Percentiles rank a stretch among this genome's conserved stretches.
Evolutionary conservation across 768 basidiomycete species (phyloP).

Genomic region (Vararia minispora): DNA sequence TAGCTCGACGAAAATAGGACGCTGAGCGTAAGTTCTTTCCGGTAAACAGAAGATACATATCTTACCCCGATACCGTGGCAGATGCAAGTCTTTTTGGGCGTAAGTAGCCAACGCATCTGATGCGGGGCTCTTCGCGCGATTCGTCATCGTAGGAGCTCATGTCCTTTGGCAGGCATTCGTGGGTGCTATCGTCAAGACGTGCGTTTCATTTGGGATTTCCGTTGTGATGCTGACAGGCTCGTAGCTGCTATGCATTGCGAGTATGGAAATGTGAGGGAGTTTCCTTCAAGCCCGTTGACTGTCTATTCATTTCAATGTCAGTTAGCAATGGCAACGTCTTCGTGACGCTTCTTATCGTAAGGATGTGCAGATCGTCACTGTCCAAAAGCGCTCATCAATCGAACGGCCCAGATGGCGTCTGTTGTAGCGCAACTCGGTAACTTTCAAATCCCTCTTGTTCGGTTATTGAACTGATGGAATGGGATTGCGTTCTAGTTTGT

Average conservation of each 20-base stretch:
- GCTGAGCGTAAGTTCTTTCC: constrained; percentile 9
- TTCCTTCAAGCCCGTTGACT: neutral
- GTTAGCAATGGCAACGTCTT: constrained; percentile 10
- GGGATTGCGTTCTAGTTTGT: no score
- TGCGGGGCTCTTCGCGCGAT: no score
- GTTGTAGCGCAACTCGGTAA: no score
- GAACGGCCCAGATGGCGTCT: no score
- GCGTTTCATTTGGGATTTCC: neutral
- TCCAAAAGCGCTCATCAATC: no score
- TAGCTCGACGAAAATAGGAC: no score
- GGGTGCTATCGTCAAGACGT: constrained; percentile 11
- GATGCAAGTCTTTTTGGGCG: constrained; percentile 10
- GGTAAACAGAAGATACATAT: no score
- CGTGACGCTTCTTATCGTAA: constrained; percentile 11
- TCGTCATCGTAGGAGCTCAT: neutral
- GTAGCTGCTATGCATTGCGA: constrained; percentile 12
- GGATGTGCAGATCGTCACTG: no score
- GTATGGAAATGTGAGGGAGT: constrained; percentile 13
- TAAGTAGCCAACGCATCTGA: constrained; percentile 1
- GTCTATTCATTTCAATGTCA: neutral
- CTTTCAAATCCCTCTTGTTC: neutral
- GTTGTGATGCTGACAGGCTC: neutral
- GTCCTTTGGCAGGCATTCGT: constrained; percentile 5
- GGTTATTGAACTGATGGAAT: constrained; percentile 1
- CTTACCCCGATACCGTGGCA: neutral